phyloP scores from a whole-genome alignment of 805 yeast species.

The Lachancea nothofagi region DNA sequence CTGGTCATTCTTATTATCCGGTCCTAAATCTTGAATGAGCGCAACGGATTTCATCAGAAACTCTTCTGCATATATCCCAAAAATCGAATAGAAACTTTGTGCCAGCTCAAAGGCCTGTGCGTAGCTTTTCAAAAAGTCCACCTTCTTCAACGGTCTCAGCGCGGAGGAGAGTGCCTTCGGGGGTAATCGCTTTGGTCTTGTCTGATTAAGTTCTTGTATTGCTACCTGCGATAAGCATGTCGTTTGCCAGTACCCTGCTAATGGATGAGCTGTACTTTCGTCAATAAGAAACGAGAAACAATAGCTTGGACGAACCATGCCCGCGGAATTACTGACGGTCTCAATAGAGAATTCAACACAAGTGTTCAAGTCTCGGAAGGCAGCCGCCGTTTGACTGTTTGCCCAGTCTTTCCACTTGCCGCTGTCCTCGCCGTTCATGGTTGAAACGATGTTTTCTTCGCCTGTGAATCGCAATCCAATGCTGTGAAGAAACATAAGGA shows the following conservation, averaged over 20 bases:
- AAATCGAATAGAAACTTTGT: slow-evolving; percentile 2
- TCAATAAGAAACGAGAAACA: slow-evolving; percentile 3
- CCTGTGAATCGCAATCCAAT: slow-evolving; percentile 4
- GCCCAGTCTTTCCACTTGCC: slow-evolving; percentile 5
- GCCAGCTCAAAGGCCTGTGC: background rate
- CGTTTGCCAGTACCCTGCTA: background rate
- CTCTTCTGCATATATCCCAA: slow-evolving; percentile 5
- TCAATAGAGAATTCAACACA: background rate
- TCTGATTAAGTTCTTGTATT: background rate
- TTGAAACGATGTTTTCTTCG: background rate
- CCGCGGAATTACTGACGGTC: background rate
- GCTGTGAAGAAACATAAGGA: slow-evolving; percentile 2
- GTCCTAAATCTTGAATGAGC: background rate
- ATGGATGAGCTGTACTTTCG: background rate
- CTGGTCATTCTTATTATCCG: background rate
- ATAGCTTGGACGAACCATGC: slow-evolving; percentile 3
- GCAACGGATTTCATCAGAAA: slow-evolving; percentile 1
- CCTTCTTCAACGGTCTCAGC: background rate
- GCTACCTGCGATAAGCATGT: slow-evolving; percentile 4
- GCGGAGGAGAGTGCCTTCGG: slow-evolving; percentile 1
- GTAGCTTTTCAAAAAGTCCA: background rate
- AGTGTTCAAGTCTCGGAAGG: background rate
- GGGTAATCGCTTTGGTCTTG: background rate
- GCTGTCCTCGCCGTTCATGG: background rate
- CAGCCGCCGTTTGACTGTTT: background rate